Percentiles rank a stretch among this genome's conserved stretches.
These are phyloP conservation scores for Dianthus caryophyllus DNA, from an alignment of 148 eudicot genomes.

Conservation along the genomic window DNA sequence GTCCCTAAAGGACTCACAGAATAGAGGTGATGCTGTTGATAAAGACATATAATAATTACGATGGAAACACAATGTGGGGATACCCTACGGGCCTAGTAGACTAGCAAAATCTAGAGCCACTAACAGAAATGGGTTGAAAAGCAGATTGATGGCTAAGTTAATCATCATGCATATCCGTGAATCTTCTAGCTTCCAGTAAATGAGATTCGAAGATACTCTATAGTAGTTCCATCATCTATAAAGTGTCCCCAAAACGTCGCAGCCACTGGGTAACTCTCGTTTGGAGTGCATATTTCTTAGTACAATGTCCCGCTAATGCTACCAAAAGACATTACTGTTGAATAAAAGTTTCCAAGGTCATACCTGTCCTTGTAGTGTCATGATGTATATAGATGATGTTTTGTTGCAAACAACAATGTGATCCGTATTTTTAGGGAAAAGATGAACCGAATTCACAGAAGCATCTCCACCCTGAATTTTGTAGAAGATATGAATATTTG, in stretches of 20 bases:
- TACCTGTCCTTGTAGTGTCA: conserved; percentile 99
- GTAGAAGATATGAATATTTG: conserved; percentile 15
- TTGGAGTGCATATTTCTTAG: background rate
- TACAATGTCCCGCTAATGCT: too few species aligned
- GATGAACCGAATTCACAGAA: conserved; percentile 86
- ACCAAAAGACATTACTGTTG: too few species aligned
- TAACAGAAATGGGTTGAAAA: background rate
- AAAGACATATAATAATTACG: background rate
- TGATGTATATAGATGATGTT: conserved; percentile 89
- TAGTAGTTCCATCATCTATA: background rate
- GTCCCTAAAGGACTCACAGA: too few species aligned
- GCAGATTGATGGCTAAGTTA: background rate
- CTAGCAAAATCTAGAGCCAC: conserved; percentile 1
- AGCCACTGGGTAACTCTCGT: background rate
- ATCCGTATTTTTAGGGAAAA: conserved; percentile 83
- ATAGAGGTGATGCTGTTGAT: background rate
- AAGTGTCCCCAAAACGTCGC: background rate
- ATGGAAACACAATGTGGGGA: background rate
- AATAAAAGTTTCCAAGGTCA: background rate
- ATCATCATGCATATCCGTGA: background rate
- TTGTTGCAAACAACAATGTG: conserved; percentile 94
- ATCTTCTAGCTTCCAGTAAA: conserved; percentile 1
- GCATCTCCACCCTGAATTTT: conserved; percentile 90
- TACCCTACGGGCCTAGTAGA: background rate
- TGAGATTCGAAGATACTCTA: background rate